Evolutionary conservation across 2,329 filamentous ascomycete genomes (phyloP).

Genomic region (Calonectria pseudoturangicola): DNA sequence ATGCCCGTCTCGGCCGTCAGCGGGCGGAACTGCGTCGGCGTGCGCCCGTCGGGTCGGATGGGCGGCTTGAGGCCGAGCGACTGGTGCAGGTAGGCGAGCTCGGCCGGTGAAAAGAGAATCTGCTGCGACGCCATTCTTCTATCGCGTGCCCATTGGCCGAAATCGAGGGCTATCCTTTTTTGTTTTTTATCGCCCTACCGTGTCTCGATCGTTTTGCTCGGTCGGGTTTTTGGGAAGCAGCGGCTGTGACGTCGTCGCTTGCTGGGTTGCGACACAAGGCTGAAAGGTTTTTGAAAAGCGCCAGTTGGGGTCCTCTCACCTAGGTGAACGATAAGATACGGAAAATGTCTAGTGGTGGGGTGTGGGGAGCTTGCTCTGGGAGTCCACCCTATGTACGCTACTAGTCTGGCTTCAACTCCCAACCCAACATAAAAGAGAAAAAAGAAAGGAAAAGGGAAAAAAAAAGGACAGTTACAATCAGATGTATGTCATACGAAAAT

Average conservation of each 20-base stretch:
- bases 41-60: conserved; percentile 91
- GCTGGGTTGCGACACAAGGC: conserved; percentile 33
- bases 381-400: not conserved
- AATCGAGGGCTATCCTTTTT: not conserved
- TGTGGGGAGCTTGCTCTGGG: conserved; percentile 42
- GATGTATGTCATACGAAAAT: too few relatives aligned
- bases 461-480: too few relatives aligned
- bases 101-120: conserved; percentile 91
- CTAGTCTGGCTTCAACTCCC: not conserved
- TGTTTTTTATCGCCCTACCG: not conserved
- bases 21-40: conserved; percentile 90
- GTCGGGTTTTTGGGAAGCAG: not conserved
- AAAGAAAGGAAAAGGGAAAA: not conserved
- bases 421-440: not conserved
- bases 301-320: conserved; percentile 52
- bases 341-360: conserved; percentile 50
- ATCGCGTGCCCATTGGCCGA: conserved; percentile 9
- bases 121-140: conserved; percentile 78
- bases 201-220: not conserved
- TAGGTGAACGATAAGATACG: conserved; percentile 59
- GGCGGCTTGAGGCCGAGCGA: conserved; percentile 88
- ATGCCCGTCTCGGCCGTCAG: conserved; percentile 93
- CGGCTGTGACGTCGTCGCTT: conserved; percentile 31
- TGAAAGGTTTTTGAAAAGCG: conserved; percentile 53
- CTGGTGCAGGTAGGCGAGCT: conserved; percentile 95